These are phyloP conservation scores for Lodderomyces jiufengensis DNA, from an alignment of 1,139 yeast genomes.

Conservation along the genomic window DNA sequence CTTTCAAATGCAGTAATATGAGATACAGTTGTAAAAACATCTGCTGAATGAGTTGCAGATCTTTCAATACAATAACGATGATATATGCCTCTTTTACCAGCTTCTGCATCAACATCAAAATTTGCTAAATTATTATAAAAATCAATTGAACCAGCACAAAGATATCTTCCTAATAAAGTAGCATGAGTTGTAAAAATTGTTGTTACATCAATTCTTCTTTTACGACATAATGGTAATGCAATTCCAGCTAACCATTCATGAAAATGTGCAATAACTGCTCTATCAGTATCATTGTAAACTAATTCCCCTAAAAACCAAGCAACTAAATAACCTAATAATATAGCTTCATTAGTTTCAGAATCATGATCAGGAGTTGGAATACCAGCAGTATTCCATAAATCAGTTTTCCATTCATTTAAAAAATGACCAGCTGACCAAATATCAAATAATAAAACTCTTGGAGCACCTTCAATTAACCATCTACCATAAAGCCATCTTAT, in stretches of 20 bases:
- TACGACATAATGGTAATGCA: conserved; percentile 87
- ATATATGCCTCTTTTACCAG: conserved; percentile 95
- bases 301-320: conserved; percentile 98
- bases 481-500: conserved; percentile 84
- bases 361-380: conserved; percentile 93
- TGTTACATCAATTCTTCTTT: conserved; percentile 87
- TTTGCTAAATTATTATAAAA: conserved; percentile 87
- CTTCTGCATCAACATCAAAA: conserved; percentile 96
- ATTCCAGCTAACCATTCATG: conserved; percentile 99
- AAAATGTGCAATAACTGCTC: conserved; percentile 91
- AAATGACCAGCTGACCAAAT: conserved; percentile 66
- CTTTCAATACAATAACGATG: conserved; percentile 96
- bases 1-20: conserved; percentile 95
- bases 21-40: conserved; percentile 95
- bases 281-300: conserved; percentile 72
- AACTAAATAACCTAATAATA: conserved; percentile 84
- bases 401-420: conserved; percentile 91
- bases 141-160: conserved; percentile 95
- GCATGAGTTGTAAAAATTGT: conserved; percentile 98
- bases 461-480: conserved; percentile 98
- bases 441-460: conserved; percentile 85
- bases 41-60: conserved; percentile 94
- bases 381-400: conserved; percentile 86
- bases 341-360: conserved; percentile 85
- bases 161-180: conserved; percentile 86